Base-by-base conservation (phyloP, 1,139 yeast genomes). In the Geotrichum fermentans region DNA sequence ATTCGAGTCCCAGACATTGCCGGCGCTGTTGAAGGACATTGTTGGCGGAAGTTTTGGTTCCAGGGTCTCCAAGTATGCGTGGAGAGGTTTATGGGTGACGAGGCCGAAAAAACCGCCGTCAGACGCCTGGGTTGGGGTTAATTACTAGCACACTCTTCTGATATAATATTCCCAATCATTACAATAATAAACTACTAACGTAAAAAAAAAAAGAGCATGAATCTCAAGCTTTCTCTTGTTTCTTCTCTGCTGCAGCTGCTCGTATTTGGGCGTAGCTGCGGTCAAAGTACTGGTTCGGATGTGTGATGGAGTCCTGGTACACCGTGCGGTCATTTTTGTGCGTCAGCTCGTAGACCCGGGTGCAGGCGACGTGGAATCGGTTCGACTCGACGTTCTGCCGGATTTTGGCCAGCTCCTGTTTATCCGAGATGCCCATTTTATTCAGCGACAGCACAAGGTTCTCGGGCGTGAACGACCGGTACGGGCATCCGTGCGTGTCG, bases 401-500 rank as follows among this genome's bases (percentile, higher is more conserved):
- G 4, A 90, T 80, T 29, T 77, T 75, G 50, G 78, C 75, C 45
- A 86, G 69, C 47, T 80, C 83, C 50, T 74, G 77, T 47, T 74
- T 75, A 52, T 85, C 92, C 6, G 70, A 73, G 40, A 92, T 72
- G 0, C 95, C 95, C 83, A 89, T 79, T 17, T 73, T 75, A 26
- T 66, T 63, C 56, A 92, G 71, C 52, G 80, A 78, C 3, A 62
- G 59, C 1, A 75, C 71, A 48, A 92, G 72, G 44, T 77, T 74
- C 41, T 86, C 94, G 14, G 78, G 64, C 16, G 78, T 71, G 59
- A 86, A 72, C 59, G 86, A 92, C 51, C 95, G 73, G 67, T 86
- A 92, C 2, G 97, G 97, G 67, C 97, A 90, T 2, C 98, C 98
- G 63, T 92, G 97, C 55, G 69, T 77, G 61, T 89, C 95, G 34